Conservation (phyloP, 2,329 filamentous ascomycete genomes). For the Salinomyces thailandicus region DNA sequence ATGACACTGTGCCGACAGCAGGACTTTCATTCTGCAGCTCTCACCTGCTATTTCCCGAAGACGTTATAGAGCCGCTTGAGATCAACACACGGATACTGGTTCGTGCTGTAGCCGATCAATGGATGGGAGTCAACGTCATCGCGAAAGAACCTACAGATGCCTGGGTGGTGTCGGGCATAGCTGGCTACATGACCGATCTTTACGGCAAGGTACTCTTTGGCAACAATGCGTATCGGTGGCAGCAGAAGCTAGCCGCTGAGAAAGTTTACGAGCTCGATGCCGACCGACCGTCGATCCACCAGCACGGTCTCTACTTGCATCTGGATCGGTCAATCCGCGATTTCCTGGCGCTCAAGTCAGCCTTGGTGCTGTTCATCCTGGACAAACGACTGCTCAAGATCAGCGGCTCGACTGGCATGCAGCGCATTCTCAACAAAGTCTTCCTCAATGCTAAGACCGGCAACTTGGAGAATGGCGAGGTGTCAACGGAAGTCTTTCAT, state of each 20-base stretch:
- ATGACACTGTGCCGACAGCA: conserved; percentile 65
- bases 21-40: conserved; percentile 82
- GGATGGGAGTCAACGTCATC: conserved; percentile 87
- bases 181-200: conserved; percentile 88
- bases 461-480: conserved; percentile 56
- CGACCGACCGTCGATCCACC: conserved; percentile 68
- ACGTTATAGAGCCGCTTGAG: conserved; percentile 75
- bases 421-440: conserved; percentile 74
- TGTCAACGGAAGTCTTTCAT: conserved; percentile 68
- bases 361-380: conserved; percentile 84
- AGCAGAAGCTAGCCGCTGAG: conserved; percentile 77
- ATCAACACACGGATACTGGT: conserved; percentile 71
- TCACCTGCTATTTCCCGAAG: conserved; percentile 71
- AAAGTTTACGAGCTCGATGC: conserved; percentile 71
- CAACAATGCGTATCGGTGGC: conserved; percentile 87
- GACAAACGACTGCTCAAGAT: conserved; percentile 85
- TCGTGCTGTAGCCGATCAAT: conserved; percentile 79
- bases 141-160: conserved; percentile 69
- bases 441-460: conserved; percentile 79
- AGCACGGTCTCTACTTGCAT: conserved; percentile 66
- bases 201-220: conserved; percentile 87
- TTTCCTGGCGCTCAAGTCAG: conserved; percentile 83
- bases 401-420: conserved; percentile 71
- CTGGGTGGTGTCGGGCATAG: conserved; percentile 83
- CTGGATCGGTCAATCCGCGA: conserved; percentile 78